Conservation (phyloP, 2,329 filamentous ascomycete genomes). For the Albophoma yamanashiensis region DNA sequence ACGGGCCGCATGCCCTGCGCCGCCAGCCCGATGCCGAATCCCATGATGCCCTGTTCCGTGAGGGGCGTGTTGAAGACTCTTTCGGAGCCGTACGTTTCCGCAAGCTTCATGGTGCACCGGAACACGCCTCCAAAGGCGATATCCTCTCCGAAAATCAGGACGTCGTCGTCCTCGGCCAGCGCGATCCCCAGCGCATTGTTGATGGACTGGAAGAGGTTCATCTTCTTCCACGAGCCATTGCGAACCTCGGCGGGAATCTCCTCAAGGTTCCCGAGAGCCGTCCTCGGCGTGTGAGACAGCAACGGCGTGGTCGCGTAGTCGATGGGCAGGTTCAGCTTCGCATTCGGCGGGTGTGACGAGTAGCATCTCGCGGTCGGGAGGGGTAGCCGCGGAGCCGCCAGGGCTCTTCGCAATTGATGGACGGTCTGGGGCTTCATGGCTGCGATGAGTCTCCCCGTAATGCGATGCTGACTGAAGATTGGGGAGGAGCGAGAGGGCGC, state of each 20-base stretch:
- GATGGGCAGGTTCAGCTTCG: constrained; percentile 69
- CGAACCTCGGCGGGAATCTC: constrained; percentile 59
- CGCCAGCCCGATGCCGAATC: constrained; percentile 83
- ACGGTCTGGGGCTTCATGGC: constrained; percentile 22
- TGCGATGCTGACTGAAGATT: constrained; percentile 3
- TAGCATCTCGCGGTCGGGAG: constrained; percentile 24
- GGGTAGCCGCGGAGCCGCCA: constrained; percentile 9
- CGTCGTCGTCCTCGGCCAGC: constrained; percentile 71
- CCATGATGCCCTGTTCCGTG: constrained; percentile 87
- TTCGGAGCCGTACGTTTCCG: constrained; percentile 76
- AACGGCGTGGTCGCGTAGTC: constrained; percentile 79
- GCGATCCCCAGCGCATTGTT: constrained; percentile 82
- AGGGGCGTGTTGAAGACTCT: constrained; percentile 95
- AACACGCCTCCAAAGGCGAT: constrained; percentile 97
- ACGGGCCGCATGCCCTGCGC: constrained; percentile 87
- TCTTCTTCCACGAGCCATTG: constrained; percentile 65
- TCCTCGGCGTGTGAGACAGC: constrained; percentile 67
- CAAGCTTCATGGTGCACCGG: constrained; percentile 82
- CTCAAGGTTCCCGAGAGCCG: constrained; percentile 52
- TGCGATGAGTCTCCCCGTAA: constrained; percentile 1
- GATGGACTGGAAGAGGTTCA: constrained; percentile 91
- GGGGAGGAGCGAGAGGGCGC: neutral
- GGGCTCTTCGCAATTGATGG: constrained; percentile 17
- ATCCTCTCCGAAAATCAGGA: constrained; percentile 91
- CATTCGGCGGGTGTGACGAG: constrained; percentile 47